Base-by-base conservation (phyloP, 768 basidiomycete genomes). In the Leccinum barrowsii region DNA sequence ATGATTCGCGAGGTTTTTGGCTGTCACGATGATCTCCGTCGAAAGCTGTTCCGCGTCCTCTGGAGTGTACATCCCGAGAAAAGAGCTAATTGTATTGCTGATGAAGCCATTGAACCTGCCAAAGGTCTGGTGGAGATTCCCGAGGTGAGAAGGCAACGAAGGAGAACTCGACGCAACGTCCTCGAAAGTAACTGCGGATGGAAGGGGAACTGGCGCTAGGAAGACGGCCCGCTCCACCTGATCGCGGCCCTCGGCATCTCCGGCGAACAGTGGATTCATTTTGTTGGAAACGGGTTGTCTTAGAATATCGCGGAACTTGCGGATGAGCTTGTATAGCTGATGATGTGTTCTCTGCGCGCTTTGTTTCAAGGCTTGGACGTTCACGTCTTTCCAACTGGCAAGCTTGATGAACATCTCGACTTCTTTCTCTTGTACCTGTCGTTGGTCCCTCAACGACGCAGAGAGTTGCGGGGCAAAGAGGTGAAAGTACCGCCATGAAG, bases 381-480 rank as follows among this genome's bases (percentile, higher is more conserved):
- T 99, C 68, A 94, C 78, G 68, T 99, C 97, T 73, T 91, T 97
- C 97, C 97, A 98, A 67, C 94, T 98, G 2, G 97, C 97, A 48
- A 99, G 79, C 72, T 94, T 96, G 77, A 98, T 88, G 69, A 94
- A 87, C 47, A 82, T 85, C 58, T 80, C 83, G 53, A 98, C 81
- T 56, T 95, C 90, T 64, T 85, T 89, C 73, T 98, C 93, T 32
- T 97, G 70, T 0, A 65, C 67, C 1, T 71, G 73, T 52, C 87
- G 82, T 67, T 90, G 86, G 17, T 79, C 72, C 3, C 68, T 63
- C 28, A 97, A 74, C n/a, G 76, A 77, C 2, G 73, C 66, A 2
- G 73, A 65, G 28, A 94, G 69, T 12, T 74, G 68, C 1, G 74
- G 62, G 17, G 77, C 69, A 71, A 86, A 93, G 50, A 89, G 80